Evolutionary conservation across 768 basidiomycete species (phyloP), one percentile per base, ranked within the genome.

Genomic region (Strobilomyces confusus): DNA sequence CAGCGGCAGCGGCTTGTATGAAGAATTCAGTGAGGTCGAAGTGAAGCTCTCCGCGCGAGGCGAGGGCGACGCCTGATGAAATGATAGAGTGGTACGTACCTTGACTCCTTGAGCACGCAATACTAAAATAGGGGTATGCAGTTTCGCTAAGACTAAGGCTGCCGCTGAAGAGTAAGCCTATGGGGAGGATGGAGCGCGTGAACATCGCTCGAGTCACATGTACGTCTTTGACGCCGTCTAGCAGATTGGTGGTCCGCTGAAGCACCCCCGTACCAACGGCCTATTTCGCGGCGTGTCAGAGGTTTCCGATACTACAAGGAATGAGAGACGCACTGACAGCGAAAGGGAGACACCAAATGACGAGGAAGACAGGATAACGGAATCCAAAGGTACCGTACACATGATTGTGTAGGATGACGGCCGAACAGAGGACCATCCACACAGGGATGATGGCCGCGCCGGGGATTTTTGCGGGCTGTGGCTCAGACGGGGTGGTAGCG

Each of bases 51-150:
- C 95, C 95, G 36, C 82, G 88, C 0, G 92, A 94, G 0, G 95
- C 89, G 56, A 94, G 78, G 2, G 90, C 89, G 52, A 95, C 94
- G 40, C 95, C 95, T 9, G 73, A 73, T 0, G 94, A 97, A 60
- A 98, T 97, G 17, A 22, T 32, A 34, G 44, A 52, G 48, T 13
- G 25, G 12, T 4, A 60, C 75, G 33, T 36, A 86, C 88, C 81
- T 93, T 93, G 68, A 95, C 92, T 97, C 92, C 71, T 98, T 95
- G 61, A 98, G 72, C 95, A 98, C 0, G 91, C 83, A 12, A 95
- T 92, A 59, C 85, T 87, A 58, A 98, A 82, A 63, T 92, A 86
- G 20, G 97, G 84, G 70, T 95, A 95, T 3, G 93, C 93, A 2
- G 88, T 89, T 72, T 98, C 98, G 73, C 85, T 88, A 54, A 95